phyloP scores from a whole-genome alignment of 768 basidiomycete species.

The Boletus rex-veris region DNA sequence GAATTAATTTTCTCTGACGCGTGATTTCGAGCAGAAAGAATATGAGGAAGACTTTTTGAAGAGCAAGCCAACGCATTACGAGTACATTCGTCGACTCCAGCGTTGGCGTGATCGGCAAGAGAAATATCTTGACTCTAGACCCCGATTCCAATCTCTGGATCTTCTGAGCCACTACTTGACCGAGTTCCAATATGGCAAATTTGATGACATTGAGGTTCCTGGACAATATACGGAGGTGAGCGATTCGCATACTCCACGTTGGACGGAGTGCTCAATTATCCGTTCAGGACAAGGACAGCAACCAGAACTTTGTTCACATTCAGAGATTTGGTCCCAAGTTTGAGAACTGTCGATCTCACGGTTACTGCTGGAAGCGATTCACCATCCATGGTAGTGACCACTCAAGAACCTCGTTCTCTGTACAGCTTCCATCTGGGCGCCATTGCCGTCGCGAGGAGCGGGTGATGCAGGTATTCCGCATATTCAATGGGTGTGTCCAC shows the following conservation, averaged over 20 bases:
- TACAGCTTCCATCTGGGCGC: slow-evolving; percentile 83
- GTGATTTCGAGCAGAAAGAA: slow-evolving; percentile 53
- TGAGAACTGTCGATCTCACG: slow-evolving; percentile 84
- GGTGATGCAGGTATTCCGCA: slow-evolving; percentile 88
- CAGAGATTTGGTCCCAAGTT: slow-evolving; percentile 87
- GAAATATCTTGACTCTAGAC: slow-evolving; percentile 73
- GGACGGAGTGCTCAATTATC: slow-evolving; percentile 4
- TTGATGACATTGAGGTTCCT: slow-evolving; percentile 97
- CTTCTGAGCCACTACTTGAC: slow-evolving; percentile 87
- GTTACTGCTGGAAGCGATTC: slow-evolving; percentile 85
- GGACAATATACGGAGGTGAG: slow-evolving; percentile 95
- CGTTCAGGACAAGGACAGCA: slow-evolving; percentile 86
- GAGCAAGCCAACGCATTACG: slow-evolving; percentile 73
- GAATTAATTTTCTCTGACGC: background rate
- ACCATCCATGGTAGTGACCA: slow-evolving; percentile 89
- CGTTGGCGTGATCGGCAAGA: slow-evolving; percentile 93
- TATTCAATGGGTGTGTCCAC: slow-evolving; percentile 76
- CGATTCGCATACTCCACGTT: background rate
- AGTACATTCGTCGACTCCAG: slow-evolving; percentile 88
- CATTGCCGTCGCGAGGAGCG: slow-evolving; percentile 90
- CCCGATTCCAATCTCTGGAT: slow-evolving; percentile 81
- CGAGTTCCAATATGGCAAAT: slow-evolving; percentile 96
- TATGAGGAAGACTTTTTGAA: slow-evolving; percentile 89
- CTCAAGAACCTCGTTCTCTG: slow-evolving; percentile 83
- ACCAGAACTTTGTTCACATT: slow-evolving; percentile 86